These are phyloP conservation scores for Metschnikowia lochheadii DNA, from an alignment of 805 yeast genomes.

Conservation along the genomic window DNA sequence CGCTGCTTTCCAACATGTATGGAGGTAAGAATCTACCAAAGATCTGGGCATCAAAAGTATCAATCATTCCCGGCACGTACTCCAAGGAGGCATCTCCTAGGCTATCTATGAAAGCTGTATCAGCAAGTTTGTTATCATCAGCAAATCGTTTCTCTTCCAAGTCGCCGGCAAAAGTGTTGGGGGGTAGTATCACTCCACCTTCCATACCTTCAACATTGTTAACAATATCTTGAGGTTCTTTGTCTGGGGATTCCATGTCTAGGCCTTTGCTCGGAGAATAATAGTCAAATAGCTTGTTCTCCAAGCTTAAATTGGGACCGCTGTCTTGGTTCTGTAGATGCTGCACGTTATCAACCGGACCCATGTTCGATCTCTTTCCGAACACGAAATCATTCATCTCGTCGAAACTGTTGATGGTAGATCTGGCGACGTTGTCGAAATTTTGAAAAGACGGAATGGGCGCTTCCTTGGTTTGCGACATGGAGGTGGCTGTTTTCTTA, in stretches of 20 bases:
- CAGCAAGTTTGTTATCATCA: neutral
- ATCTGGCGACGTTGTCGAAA: constrained; percentile 19
- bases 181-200: neutral
- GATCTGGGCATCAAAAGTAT: constrained; percentile 76
- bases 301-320: neutral
- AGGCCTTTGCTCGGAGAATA: neutral
- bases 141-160: neutral
- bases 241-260: neutral
- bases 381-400: constrained; percentile 23
- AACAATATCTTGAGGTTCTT: neutral
- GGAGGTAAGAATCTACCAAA: constrained; percentile 85
- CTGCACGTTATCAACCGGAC: neutral
- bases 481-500: constrained; percentile 55
- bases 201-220: neutral
- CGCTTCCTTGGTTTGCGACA: constrained; percentile 20
- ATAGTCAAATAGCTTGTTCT: neutral
- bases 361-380: neutral
- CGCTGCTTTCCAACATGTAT: constrained; percentile 55
- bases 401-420: constrained; percentile 27
- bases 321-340: neutral
- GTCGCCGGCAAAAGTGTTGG: neutral
- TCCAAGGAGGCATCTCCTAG: constrained; percentile 17
- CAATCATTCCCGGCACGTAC: constrained; percentile 80
- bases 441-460: constrained; percentile 9
- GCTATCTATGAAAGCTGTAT: constrained; percentile 1